These are phyloP conservation scores for Scheffersomyces lignicola DNA, from an alignment of 1,139 yeast species.

Conservation along the genomic window DNA sequence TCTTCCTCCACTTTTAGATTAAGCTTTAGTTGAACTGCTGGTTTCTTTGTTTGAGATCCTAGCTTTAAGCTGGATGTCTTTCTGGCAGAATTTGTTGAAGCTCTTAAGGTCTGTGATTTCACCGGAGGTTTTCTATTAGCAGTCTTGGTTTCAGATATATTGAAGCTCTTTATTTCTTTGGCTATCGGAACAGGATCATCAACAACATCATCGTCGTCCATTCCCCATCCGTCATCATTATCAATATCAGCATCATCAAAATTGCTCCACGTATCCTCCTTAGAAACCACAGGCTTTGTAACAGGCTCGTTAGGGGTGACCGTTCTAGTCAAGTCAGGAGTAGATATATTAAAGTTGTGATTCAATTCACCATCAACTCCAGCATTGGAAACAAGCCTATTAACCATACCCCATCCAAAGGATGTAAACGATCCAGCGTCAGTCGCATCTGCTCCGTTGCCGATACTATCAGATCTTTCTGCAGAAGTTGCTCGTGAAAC, in stretches of 20 bases:
- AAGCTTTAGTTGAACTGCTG: conserved; percentile 34
- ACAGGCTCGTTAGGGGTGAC: conserved; percentile 23
- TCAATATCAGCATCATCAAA: conserved; percentile 16
- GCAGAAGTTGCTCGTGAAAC: conserved; percentile 6
- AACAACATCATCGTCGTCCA: conserved; percentile 9
- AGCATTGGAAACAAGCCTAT: conserved; percentile 34
- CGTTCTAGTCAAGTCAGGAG: conserved; percentile 39
- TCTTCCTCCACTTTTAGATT: conserved; percentile 41
- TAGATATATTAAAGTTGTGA: conserved; percentile 38
- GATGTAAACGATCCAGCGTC: conserved; percentile 10
- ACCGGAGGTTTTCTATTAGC: conserved; percentile 8
- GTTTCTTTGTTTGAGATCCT: conserved; percentile 22
- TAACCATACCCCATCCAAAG: conserved; percentile 42
- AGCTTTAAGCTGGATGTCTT: conserved; percentile 27
- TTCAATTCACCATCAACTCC: conserved; percentile 37
- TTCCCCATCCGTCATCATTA: conserved; percentile 15
- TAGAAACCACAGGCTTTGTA: conserved; percentile 14
- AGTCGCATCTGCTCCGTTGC: conserved; percentile 7
- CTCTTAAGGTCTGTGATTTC: conserved; percentile 13
- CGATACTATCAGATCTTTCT: conserved; percentile 1
- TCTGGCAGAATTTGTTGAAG: conserved; percentile 13
- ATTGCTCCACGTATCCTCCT: conserved; percentile 10
- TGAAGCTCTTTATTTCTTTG: conserved; percentile 11
- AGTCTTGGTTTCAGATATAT: conserved; percentile 10
- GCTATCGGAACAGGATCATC: conserved; percentile 7